Conservation (phyloP, 2,329 filamentous ascomycete species). For the Aspergillus puulaauensis region DNA sequence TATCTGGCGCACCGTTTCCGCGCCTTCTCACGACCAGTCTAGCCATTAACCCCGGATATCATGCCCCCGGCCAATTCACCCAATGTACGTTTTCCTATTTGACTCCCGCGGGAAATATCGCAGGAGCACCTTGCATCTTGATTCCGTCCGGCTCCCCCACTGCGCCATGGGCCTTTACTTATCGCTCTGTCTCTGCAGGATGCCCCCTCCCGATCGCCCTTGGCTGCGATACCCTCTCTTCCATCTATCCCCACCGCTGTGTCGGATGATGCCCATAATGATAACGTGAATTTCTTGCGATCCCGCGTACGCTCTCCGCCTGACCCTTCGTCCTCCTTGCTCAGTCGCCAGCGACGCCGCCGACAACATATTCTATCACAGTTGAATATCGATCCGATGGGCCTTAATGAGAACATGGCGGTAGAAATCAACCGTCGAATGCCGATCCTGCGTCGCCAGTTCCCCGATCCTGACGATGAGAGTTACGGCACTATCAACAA, state of each 20-base stretch:
- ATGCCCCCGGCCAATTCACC: slow-evolving; percentile 48
- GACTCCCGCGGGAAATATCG: background rate
- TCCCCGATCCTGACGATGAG: slow-evolving; percentile 43
- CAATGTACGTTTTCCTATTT: slow-evolving; percentile 34
- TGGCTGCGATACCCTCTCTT: slow-evolving; percentile 39
- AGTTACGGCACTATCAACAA: slow-evolving; percentile 27
- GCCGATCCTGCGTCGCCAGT: slow-evolving; percentile 35
- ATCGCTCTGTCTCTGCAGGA: slow-evolving; percentile 12
- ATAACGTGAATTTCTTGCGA: slow-evolving; percentile 54
- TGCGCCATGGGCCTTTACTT: background rate
- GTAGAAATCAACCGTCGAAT: slow-evolving; percentile 45
- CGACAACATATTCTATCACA: slow-evolving; percentile 26
- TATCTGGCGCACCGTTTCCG: slow-evolving; percentile 11
- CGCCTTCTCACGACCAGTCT: slow-evolving; percentile 5
- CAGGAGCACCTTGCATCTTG: background rate
- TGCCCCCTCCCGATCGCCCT: slow-evolving; percentile 20
- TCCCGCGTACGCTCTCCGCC: slow-evolving; percentile 32
- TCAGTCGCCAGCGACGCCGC: slow-evolving; percentile 34
- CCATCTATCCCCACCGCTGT: slow-evolving; percentile 51
- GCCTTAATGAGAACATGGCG: slow-evolving; percentile 33
- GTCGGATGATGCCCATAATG: slow-evolving; percentile 46
- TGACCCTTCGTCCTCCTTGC: slow-evolving; percentile 24
- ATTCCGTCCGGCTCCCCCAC: background rate
- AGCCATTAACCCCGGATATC: slow-evolving; percentile 6
- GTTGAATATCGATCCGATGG: slow-evolving; percentile 36